phyloP scores from a whole-genome alignment of 768 basidiomycete species.

The Calocybe cyanea region DNA sequence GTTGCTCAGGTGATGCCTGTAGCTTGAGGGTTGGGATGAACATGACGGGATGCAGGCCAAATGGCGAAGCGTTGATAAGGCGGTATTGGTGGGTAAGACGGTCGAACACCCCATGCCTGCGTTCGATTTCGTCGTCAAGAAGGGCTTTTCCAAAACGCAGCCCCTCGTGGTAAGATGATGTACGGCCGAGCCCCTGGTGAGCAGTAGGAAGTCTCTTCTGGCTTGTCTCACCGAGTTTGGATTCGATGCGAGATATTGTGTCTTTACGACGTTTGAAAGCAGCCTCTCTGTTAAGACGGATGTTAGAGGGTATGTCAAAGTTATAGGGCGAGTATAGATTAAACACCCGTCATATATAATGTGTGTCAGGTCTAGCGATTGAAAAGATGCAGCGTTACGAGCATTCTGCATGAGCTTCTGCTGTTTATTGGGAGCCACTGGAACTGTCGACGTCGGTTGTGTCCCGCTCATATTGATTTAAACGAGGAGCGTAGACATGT shows the following conservation, averaged over 20 bases:
- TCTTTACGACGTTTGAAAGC: constrained; percentile 5
- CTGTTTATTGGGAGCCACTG: constrained; percentile 4
- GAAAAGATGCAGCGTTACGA: constrained; percentile 8
- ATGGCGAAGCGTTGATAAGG: constrained; percentile 21
- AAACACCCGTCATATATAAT: constrained; percentile 17
- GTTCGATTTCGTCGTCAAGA: constrained; percentile 15
- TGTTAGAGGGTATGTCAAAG: not conserved
- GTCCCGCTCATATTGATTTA: no score
- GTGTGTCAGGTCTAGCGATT: constrained; percentile 14
- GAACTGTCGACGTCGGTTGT: no score
- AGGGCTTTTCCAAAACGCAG: constrained; percentile 19
- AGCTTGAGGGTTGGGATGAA: constrained; percentile 21
- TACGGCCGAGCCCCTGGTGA: constrained; percentile 17
- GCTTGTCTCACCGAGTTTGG: constrained; percentile 11
- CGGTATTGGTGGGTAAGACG: constrained; percentile 12
- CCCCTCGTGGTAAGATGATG: constrained; percentile 19
- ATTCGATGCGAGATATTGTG: constrained; percentile 13
- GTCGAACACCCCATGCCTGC: constrained; percentile 15
- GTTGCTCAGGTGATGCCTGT: constrained; percentile 20
- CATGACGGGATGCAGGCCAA: constrained; percentile 22
- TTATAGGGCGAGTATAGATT: not conserved
- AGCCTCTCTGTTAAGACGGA: constrained; percentile 3
- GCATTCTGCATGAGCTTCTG: constrained; percentile 15
- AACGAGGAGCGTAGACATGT: no score
- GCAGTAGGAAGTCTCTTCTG: constrained; percentile 9